Base-by-base conservation (phyloP, 257 asterid genomes). In the Cynanchum wilfordii region DNA sequence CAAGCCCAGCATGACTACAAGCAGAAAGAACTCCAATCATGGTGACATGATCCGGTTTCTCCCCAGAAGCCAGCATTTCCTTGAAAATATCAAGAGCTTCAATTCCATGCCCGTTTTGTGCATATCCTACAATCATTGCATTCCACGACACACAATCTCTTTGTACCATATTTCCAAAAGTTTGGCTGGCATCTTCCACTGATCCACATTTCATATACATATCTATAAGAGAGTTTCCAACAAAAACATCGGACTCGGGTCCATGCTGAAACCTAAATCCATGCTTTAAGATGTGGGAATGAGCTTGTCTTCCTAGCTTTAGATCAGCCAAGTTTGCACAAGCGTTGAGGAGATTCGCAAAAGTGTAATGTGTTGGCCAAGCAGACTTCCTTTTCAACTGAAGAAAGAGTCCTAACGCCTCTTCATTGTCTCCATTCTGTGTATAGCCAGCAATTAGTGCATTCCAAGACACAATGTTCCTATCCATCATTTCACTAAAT, bases 151-250 rank as follows among this genome's bases (percentile, higher is more conserved):
- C 75, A 30, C 25, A 25, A 72, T 77, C 75, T 65, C 70, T 77
- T 55, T 66, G 71, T 15, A 69, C 62, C 81, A 77, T 77, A 59
- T 42, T 77, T 52, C 52, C 22, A 67, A 77, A 77, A 22, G 56
- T 72, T 50, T 56, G 45, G 36, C 44, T 77, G 47, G 73, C 77
- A 27, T 51, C 81, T 44, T 52, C 56, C 45, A 77, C 73, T 65
- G 71, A 63, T 44, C 77, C 81, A 66, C 81, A 77, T 72, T 77
- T 77, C 70, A 74, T 71, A 56, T 77, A 77, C 81, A 77, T 77
- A 74, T 77, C 81, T 71, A 72, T 77, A 19, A 77, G 81, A 55
- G 81, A 65, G 58, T 74, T 77, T 66, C 81, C 81, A 30, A 77
- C 81, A 44, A 77, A 69, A 66, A 77, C 67, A 47, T 77, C 81